Conservation (phyloP, 495 filamentous ascomycete species). For the Aspergillus sparsus region DNA sequence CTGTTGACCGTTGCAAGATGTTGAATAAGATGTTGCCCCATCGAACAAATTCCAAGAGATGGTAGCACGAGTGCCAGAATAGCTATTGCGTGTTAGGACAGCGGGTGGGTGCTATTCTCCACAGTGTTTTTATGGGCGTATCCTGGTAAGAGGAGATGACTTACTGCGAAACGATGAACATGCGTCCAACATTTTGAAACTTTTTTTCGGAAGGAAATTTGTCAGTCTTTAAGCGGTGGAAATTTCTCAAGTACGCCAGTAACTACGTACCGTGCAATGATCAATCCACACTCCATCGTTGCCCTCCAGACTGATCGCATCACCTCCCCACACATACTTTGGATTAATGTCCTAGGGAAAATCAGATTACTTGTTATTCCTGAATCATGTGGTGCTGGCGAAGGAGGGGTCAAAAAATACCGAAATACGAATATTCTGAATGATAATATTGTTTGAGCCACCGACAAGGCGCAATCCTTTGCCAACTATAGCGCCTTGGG, state of each 20-base stretch:
- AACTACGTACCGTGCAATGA: slow-evolving; percentile 28
- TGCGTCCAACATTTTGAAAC: background rate
- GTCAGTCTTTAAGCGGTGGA: no score
- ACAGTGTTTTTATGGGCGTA: background rate
- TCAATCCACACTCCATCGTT: slow-evolving; percentile 13
- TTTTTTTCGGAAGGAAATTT: no score
- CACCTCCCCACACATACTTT: slow-evolving; percentile 13
- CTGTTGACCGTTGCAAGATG: slow-evolving; percentile 45
- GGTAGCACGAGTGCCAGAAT: slow-evolving; percentile 42
- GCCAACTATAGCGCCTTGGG: slow-evolving; percentile 5
- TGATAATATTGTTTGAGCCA: slow-evolving; percentile 10
- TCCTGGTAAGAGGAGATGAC: slow-evolving; percentile 30
- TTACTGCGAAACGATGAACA: slow-evolving; percentile 44
- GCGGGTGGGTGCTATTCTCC: no score
- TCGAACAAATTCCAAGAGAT: slow-evolving; percentile 48
- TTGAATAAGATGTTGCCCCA: slow-evolving; percentile 39
- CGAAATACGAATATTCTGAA: slow-evolving; percentile 10
- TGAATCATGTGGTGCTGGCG: background rate
- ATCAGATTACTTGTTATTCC: slow-evolving; percentile 3
- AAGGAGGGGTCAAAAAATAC: background rate
- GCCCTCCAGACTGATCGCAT: slow-evolving; percentile 10
- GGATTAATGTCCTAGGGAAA: slow-evolving; percentile 13
- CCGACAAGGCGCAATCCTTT: slow-evolving; percentile 11
- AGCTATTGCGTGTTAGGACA: slow-evolving; percentile 22
- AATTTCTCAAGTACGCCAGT: no score